A percentile compares a stretch with the other conserved stretches of the same genome.
Evolutionary conservation across 2,329 filamentous ascomycete species (phyloP).

Genomic region (Escovopsis sp.): DNA sequence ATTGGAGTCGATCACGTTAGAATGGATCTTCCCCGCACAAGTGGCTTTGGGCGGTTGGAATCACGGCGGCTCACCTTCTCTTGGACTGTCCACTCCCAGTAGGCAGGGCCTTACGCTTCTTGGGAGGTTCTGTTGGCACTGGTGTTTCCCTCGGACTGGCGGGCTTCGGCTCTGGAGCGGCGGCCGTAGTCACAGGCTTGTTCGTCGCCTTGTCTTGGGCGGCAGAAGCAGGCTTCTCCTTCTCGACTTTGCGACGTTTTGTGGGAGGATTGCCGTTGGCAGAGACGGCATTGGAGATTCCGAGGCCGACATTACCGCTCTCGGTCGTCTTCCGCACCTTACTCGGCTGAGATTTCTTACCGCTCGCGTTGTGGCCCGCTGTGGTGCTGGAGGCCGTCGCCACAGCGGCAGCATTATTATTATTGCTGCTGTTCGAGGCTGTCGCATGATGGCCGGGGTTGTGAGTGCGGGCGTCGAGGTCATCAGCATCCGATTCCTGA

Average conservation of each 20-base stretch:
- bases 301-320: conserved; percentile 41
- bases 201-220: conserved; percentile 57
- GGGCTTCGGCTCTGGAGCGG: conserved; percentile 37
- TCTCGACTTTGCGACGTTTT: conserved; percentile 75
- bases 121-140: conserved; percentile 50
- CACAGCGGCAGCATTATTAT: too few species aligned
- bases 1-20: neutral
- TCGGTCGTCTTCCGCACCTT: conserved; percentile 51
- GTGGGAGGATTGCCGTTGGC: conserved; percentile 40
- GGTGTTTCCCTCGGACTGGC: conserved; percentile 57
- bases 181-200: conserved; percentile 30
- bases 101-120: conserved; percentile 52
- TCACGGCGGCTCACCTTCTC: conserved; percentile 48
- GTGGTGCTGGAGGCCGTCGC: too few species aligned
- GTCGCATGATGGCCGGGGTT: too few species aligned
- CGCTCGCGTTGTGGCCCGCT: conserved; percentile 25
- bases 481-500: conserved; percentile 68
- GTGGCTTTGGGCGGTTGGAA: neutral
- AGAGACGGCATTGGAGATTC: conserved; percentile 42
- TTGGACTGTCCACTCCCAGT: conserved; percentile 56
- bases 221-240: conserved; percentile 26
- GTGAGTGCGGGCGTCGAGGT: conserved; percentile 33
- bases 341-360: conserved; percentile 47
- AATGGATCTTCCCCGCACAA: neutral
- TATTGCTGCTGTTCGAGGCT: too few species aligned